phyloP scores from a whole-genome alignment of 164 flowering plant species.

The Vitis vinifera region DNA sequence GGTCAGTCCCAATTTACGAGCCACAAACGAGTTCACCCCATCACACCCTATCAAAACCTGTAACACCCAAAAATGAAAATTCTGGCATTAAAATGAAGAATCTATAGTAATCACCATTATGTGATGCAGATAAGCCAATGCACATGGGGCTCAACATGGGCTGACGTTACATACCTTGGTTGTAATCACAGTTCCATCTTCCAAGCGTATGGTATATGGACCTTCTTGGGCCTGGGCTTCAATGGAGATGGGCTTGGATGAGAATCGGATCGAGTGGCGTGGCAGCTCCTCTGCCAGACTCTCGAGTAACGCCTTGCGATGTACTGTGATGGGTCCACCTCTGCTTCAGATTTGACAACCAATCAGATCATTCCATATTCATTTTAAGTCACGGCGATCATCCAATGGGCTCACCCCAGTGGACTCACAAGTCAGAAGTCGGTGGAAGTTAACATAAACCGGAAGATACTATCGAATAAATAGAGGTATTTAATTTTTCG shows the following conservation, averaged over 20 bases:
- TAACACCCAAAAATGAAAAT: not conserved
- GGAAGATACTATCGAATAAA: too few relatives aligned
- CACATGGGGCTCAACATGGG: too few relatives aligned
- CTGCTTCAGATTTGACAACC: constrained; percentile 3
- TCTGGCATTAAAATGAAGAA: not conserved
- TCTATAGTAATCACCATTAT: not conserved
- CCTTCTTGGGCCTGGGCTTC: constrained; percentile 16
- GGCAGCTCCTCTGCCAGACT: constrained; percentile 45
- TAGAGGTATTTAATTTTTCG: too few relatives aligned
- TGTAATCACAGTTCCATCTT: constrained; percentile 31
- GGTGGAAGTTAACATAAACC: too few relatives aligned
- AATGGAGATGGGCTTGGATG: constrained; percentile 32
- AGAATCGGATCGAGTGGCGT: constrained; percentile 28
- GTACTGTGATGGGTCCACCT: constrained; percentile 20
- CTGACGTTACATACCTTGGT: constrained; percentile 26
- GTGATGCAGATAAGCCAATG: too few relatives aligned
- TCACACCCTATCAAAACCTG: constrained; percentile 61
- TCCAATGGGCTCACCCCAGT: too few relatives aligned
- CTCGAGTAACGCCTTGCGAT: constrained; percentile 30
- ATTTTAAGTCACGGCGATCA: too few relatives aligned
- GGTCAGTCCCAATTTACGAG: constrained; percentile 44
- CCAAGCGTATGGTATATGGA: constrained; percentile 19
- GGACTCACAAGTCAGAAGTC: too few relatives aligned
- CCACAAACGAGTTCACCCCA: constrained; percentile 57
- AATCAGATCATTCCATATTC: not conserved